A percentile compares a stretch with the other conserved stretches of the same genome.
These are phyloP conservation scores for Euphorbia celastroides DNA, from an alignment of 441 rosid genomes.

Conservation along the genomic window DNA sequence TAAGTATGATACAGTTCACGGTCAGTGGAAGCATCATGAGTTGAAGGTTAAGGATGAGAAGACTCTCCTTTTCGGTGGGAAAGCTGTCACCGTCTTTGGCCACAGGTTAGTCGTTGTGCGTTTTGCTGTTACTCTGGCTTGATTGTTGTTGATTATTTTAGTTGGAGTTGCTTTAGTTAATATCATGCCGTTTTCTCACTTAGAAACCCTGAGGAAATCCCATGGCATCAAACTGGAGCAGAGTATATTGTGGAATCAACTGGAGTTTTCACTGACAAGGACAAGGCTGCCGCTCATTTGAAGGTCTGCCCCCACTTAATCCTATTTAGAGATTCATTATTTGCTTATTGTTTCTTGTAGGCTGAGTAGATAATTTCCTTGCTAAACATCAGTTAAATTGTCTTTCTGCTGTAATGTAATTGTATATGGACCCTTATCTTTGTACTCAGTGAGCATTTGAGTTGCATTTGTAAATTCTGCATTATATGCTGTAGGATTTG, in stretches of 20 bases:
- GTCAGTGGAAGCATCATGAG: conserved; percentile 56
- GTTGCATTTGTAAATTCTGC: background rate
- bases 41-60: conserved; percentile 47
- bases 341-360: background rate
- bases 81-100: conserved; percentile 47
- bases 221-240: conserved; percentile 68
- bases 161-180: background rate
- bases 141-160: background rate
- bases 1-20: conserved; percentile 57
- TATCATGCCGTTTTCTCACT: background rate
- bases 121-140: background rate
- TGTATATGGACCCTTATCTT: background rate
- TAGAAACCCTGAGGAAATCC: conserved; percentile 78
- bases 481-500: background rate
- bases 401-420: background rate
- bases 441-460: background rate
- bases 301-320: conserved; percentile 28
- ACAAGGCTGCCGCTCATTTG: conserved; percentile 76
- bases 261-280: conserved; percentile 77
- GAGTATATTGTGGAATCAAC: conserved; percentile 65
- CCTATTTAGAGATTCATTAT: background rate
- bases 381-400: no score
- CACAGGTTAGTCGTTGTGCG: conserved; percentile 26
- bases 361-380: background rate
- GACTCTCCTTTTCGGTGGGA: conserved; percentile 59